Evolutionary conservation across 805 yeast genomes (phyloP).

Genomic region (Brettanomyces nanus): DNA sequence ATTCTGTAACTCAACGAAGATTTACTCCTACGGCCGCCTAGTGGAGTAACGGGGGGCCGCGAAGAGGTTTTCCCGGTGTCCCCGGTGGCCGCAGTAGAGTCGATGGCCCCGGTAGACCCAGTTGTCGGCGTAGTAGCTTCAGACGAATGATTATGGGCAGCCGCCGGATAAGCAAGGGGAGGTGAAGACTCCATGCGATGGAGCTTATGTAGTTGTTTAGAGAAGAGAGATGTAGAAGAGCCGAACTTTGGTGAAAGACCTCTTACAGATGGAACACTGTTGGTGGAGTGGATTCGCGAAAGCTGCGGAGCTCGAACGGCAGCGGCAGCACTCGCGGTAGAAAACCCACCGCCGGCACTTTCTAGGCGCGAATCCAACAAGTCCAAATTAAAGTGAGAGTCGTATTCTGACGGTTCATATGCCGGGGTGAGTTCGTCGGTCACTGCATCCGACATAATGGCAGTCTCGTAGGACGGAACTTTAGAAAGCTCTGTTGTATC

Average conservation of each 20-base stretch:
- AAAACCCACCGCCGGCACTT: too few relatives aligned
- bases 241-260: conserved; percentile 1
- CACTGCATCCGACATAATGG: conserved; percentile 46
- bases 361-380: conserved; percentile 24
- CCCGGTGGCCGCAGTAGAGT: too few relatives aligned
- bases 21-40: background rate
- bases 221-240: conserved; percentile 2
- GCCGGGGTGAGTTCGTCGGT: conserved; percentile 61
- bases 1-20: background rate
- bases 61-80: too few relatives aligned
- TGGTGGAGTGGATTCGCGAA: too few relatives aligned
- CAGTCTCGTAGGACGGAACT: conserved; percentile 83
- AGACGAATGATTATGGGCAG: background rate
- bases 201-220: conserved; percentile 3
- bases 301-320: too few relatives aligned
- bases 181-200: background rate
- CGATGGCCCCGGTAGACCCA: background rate
- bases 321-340: too few relatives aligned
- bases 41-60: background rate
- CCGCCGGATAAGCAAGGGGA: background rate
- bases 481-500: conserved; percentile 28
- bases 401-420: conserved; percentile 34
- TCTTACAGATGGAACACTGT: background rate
- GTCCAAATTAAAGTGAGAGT: conserved; percentile 19
- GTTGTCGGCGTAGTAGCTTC: background rate